Conservation (phyloP, 2,329 filamentous ascomycete species). For the Ampelomyces quisqualis region DNA sequence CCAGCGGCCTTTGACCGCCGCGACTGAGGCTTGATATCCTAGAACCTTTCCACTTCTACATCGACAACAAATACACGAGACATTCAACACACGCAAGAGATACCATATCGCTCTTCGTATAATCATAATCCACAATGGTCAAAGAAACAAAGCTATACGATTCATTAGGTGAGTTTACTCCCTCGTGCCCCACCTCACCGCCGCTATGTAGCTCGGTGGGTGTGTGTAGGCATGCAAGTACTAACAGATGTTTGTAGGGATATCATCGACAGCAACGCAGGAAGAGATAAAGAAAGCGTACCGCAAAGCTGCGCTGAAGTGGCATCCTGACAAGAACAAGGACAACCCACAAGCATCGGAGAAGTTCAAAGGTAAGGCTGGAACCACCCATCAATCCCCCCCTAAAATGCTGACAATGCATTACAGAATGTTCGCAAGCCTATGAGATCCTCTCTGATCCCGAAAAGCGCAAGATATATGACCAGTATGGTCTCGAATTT, state of each 20-base stretch:
- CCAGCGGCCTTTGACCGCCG: slow-evolving; percentile 27
- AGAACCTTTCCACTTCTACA: slow-evolving; percentile 30
- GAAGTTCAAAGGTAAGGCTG: slow-evolving; percentile 76
- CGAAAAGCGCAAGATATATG: slow-evolving; percentile 94
- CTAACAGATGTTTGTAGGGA: slow-evolving; percentile 44
- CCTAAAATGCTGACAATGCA: slow-evolving; percentile 14
- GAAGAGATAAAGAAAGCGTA: slow-evolving; percentile 98
- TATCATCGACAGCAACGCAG: slow-evolving; percentile 78
- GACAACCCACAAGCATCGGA: slow-evolving; percentile 81
- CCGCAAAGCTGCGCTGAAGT: slow-evolving; percentile 84
- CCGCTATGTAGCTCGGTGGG: slow-evolving; percentile 10
- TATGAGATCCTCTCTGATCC: slow-evolving; percentile 98
- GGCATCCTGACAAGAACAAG: slow-evolving; percentile 97
- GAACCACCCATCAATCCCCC: slow-evolving; percentile 2
- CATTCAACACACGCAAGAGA: slow-evolving; percentile 15
- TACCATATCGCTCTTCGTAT: slow-evolving; percentile 9
- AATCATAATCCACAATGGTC: slow-evolving; percentile 65
- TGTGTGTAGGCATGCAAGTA: slow-evolving; percentile 8
- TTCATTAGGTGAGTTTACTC: slow-evolving; percentile 56
- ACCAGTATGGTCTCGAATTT: slow-evolving; percentile 92
- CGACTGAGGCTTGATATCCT: slow-evolving; percentile 28
- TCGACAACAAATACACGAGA: slow-evolving; percentile 12
- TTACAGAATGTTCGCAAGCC: slow-evolving; percentile 81
- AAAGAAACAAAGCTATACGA: slow-evolving; percentile 97
- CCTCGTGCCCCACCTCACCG: slow-evolving; percentile 24